A percentile compares a stretch with the other conserved stretches of the same genome.
phyloP scores from a whole-genome alignment of 305 asterid genomes.

The Fraxinus floribunda region DNA sequence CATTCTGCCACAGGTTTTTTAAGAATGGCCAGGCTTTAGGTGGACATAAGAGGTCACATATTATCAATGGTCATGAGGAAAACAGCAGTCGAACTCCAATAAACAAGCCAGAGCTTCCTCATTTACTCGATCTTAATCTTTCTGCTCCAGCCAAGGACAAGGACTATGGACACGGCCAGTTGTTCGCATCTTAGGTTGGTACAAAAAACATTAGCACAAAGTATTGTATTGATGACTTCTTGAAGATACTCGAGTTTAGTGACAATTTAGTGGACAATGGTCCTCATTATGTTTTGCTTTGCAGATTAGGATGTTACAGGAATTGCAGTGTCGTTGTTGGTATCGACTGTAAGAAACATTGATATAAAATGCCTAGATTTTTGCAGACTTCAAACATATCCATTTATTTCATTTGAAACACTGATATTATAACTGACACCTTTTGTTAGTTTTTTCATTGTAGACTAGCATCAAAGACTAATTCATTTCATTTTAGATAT shows the following conservation, averaged over 20 bases:
- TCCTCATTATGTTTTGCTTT: not conserved
- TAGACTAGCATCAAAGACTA: not conserved
- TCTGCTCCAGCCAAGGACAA: conserved; percentile 69
- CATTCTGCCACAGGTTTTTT: conserved; percentile 59
- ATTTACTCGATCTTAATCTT: conserved; percentile 75
- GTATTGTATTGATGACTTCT: not conserved
- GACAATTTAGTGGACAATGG: not conserved
- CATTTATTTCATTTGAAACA: not conserved
- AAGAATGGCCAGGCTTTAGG: conserved; percentile 83
- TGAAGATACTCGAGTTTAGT: not conserved
- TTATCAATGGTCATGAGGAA: conserved; percentile 45
- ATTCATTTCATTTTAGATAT: not conserved
- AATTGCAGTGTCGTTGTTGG: not conserved
- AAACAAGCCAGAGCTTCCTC: conserved; percentile 39
- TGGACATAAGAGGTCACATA: conserved; percentile 76
- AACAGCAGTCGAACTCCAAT: conserved; percentile 23
- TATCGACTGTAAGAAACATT: not conserved
- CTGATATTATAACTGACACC: not conserved
- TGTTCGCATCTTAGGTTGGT: not conserved
- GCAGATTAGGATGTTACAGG: not conserved
- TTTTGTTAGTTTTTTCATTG: not conserved
- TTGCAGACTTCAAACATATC: not conserved
- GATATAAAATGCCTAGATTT: not conserved
- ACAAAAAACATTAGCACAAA: not conserved
- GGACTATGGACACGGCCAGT: conserved; percentile 27